Evolutionary conservation across 129 eudicot genomes (phyloP), one percentile per base, ranked within the genome.

Genomic region (Artemisia annua): DNA sequence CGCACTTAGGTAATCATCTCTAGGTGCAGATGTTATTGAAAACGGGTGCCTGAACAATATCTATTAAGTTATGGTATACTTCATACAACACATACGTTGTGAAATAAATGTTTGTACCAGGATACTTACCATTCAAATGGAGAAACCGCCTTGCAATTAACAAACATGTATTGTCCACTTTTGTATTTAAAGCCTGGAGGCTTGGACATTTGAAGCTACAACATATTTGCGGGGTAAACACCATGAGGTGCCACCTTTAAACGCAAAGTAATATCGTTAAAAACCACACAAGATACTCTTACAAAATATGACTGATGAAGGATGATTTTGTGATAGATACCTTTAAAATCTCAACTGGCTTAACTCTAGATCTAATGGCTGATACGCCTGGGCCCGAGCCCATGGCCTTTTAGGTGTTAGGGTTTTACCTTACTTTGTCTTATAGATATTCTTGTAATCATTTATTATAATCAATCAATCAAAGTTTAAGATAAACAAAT

Each of bases 101-200:
- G 20, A 55, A 55, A 55, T 14, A 7, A 49, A 50, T 32, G 26
- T 2, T 49, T 19, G 1, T 19, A 46, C 22, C 56, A 24, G 13
- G 14, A 48, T 54, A 50, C 58, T 24, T 57, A 69, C 73, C 63
- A 69, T 30, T 69, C 63, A 5, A 69, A 51, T 17, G 73, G 62
- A 69, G 73, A 52, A 24, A 69, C 73, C 24, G 28, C 48, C 62
- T 30, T 30, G 50, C 73, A 69, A 15, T 69, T 30, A 15, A 69
- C 73, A 16, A 69, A 69, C 73, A 69, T 69, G 62, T 69, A 69
- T 69, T 69, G 73, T 17, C 73, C 73, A 17, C 73, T 69, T 28
- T 52, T 52, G 73, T 69, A 69, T 52, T 32, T 16, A 39, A 69
- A 69, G 32, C 48, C 48, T 15, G 18, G 73, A 28, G 63, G 73